Percentiles rank a stretch among this genome's conserved stretches.
phyloP scores from a whole-genome alignment of 495 filamentous ascomycete genomes.

The Parachaetomium inaequale region DNA sequence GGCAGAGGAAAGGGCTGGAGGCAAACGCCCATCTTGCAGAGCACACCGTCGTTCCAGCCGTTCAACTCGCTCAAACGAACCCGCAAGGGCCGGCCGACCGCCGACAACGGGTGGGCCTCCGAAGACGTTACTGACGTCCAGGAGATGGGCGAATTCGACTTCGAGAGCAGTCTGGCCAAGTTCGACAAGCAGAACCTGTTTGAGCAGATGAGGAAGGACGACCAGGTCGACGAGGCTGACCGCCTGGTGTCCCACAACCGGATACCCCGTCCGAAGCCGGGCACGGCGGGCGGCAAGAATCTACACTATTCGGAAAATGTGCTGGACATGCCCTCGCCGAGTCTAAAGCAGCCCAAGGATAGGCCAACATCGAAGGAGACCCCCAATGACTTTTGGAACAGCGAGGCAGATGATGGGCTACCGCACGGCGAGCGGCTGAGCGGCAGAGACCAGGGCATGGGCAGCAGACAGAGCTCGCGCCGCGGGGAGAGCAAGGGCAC shows the following conservation, averaged over 20 bases:
- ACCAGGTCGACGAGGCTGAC: constrained; percentile 81
- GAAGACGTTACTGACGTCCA: constrained; percentile 97
- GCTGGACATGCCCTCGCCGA: constrained; percentile 54
- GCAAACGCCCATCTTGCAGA: constrained; percentile 74
- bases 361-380: constrained; percentile 42
- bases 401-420: constrained; percentile 62
- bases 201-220: constrained; percentile 79
- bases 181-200: constrained; percentile 93
- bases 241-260: constrained; percentile 88
- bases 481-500: constrained; percentile 49
- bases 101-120: constrained; percentile 89
- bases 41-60: constrained; percentile 52
- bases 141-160: constrained; percentile 91
- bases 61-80: constrained; percentile 54
- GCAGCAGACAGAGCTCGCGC: constrained; percentile 50
- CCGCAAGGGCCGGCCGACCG: constrained; percentile 48
- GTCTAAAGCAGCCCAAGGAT: constrained; percentile 41
- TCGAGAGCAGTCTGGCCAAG: constrained; percentile 77
- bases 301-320: constrained; percentile 90
- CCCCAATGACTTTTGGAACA: constrained; percentile 57
- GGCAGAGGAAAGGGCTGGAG: constrained; percentile 70
- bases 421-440: constrained; percentile 46
- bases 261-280: constrained; percentile 62
- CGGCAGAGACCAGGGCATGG: constrained; percentile 36
- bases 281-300: constrained; percentile 83